Base-by-base conservation (phyloP, 768 basidiomycete genomes). In the Phanerochaete carnosa region DNA sequence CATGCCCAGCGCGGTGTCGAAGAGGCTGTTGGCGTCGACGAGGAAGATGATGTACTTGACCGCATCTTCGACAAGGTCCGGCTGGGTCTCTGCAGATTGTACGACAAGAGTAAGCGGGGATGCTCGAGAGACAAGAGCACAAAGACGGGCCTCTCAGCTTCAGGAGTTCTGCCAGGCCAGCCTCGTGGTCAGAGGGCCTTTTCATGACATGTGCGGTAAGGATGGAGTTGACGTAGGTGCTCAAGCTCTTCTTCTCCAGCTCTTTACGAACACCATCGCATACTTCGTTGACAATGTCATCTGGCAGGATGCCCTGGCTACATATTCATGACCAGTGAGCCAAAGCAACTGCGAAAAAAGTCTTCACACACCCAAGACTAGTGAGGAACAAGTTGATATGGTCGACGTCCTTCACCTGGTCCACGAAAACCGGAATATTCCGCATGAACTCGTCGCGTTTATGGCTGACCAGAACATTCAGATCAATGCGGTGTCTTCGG, bases 1-100 rank as follows among this genome's bases (percentile, higher is more conserved):
- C 95, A 98, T 98, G 22, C 97, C 97, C 32, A 99, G 82, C 1
- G 97, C 97, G 12, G 92, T 90, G 71, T 98, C 88, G 75, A 96
- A 98, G 3, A 99, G 81, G 47, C 81, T 80, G 67, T 98, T 86
- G 0, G 94, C 94, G 65, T 98, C 94, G 22, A 94, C 93, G 32
- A 99, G 83, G 80, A 98, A 99, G 72, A 98, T 98, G 71, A 98
- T 89, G 69, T 98, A 99, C 70, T 95, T 98, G 68, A 98, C 91
- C 6, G 97, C 97, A 60, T 98, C 95, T 69, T 99, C 95, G 15
- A 97, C 92, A 2, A 94, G 73, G 28, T 85, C 80, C 0, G 90
- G 85, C 63, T 92, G 81, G 9, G 79, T 82, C 71, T 88, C 77
- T 79, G 43, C 26, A 58, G 35, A 54, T 32, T 50, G 3, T 22